These are phyloP conservation scores for Cornus kousa DNA, from an alignment of 148 eudicot species.

Conservation along the genomic window DNA sequence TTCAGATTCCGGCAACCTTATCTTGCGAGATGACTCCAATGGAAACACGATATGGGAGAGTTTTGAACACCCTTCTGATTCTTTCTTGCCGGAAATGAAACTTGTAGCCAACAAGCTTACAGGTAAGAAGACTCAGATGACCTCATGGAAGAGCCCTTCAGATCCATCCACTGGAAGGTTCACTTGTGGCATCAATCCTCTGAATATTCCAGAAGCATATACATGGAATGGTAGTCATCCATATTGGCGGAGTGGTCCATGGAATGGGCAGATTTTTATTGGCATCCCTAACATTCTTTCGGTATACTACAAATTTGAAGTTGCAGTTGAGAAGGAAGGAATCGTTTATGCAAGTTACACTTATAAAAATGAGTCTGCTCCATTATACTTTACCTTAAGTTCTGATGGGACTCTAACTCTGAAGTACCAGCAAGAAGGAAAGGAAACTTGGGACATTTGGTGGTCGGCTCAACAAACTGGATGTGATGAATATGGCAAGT, in stretches of 20 bases:
- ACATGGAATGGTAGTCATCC: too few relatives aligned
- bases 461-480: slow-evolving; percentile 12
- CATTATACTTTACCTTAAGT: not conserved
- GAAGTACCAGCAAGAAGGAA: slow-evolving; percentile 8
- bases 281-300: too few relatives aligned
- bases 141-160: not conserved
- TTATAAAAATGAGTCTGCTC: too few relatives aligned
- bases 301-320: too few relatives aligned
- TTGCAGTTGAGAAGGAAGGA: too few relatives aligned
- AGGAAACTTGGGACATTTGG: slow-evolving; percentile 6
- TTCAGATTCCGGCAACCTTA: slow-evolving; percentile 21
- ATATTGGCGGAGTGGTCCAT: too few relatives aligned
- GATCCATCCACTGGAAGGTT: not conserved
- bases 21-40: not conserved
- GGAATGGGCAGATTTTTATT: too few relatives aligned
- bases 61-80: slow-evolving; percentile 17
- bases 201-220: too few relatives aligned
- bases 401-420: slow-evolving; percentile 8
- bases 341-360: too few relatives aligned
- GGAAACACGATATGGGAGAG: slow-evolving; percentile 15
- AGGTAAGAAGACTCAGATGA: not conserved
- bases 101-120: not conserved
- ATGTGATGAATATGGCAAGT: slow-evolving; percentile 29
- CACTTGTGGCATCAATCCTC: not conserved
- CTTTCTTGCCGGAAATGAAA: slow-evolving; percentile 3